Conservation (phyloP, 176 grass and related monocot species). For the Bothriochloa decipiens region DNA sequence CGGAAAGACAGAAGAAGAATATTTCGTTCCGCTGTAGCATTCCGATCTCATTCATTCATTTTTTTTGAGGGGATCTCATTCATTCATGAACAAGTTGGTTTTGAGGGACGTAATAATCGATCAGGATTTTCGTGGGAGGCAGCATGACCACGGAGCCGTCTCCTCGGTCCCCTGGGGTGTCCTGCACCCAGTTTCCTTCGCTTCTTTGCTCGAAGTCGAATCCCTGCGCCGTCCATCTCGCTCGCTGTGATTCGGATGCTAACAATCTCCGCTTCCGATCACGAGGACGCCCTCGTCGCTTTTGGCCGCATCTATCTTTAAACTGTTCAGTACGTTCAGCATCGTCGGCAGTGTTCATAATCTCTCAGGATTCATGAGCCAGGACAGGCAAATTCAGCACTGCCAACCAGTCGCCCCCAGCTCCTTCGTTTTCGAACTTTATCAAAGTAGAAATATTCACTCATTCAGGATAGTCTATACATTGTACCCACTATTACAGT, state of each 20-base stretch:
- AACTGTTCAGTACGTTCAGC: background rate
- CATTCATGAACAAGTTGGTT: constrained; percentile 5
- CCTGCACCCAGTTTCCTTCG: background rate
- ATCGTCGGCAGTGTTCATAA: background rate
- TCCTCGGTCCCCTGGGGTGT: background rate
- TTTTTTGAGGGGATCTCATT: too few species aligned
- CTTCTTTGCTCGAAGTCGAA: background rate
- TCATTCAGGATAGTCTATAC: background rate
- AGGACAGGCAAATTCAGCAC: background rate
- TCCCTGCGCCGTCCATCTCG: background rate
- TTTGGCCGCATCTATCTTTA: constrained; percentile 22
- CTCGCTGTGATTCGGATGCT: constrained; percentile 14
- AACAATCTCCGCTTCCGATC: background rate
- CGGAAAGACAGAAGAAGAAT: background rate
- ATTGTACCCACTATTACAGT: background rate
- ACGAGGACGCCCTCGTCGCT: background rate
- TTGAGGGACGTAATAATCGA: background rate
- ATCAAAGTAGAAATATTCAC: background rate
- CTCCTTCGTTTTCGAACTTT: background rate
- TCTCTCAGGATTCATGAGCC: too few species aligned
- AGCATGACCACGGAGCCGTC: constrained; percentile 7
- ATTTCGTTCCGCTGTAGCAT: background rate
- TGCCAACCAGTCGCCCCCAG: background rate
- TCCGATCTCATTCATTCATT: background rate
- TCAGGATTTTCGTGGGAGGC: background rate